phyloP scores from a whole-genome alignment of 2,329 filamentous ascomycete genomes.

The Geosmithia putterillii region DNA sequence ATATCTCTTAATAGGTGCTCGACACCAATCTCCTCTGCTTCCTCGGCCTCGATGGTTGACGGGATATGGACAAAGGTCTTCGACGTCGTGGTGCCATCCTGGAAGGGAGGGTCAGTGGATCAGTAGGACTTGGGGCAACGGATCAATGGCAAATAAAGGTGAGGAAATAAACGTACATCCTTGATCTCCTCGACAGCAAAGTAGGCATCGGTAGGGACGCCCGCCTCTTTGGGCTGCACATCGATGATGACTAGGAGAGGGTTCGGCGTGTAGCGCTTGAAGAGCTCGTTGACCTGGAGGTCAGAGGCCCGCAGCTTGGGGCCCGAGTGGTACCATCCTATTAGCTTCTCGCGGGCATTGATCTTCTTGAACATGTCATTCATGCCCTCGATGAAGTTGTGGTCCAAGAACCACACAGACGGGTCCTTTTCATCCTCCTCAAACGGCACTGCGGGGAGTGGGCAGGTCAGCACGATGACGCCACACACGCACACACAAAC shows the following conservation, averaged over 20 bases:
- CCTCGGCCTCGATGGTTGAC: slow-evolving; percentile 96
- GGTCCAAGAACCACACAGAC: slow-evolving; percentile 97
- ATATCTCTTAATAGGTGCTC: slow-evolving; percentile 97
- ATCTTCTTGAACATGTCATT: slow-evolving; percentile 99
- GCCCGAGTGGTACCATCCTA: slow-evolving; percentile 98
- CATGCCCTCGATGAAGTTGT: slow-evolving; percentile 99
- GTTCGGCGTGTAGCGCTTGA: slow-evolving; percentile 97
- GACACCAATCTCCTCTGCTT: slow-evolving; percentile 97
- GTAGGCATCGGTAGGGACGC: slow-evolving; percentile 96
- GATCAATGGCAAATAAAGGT: not conserved
- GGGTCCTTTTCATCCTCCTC: slow-evolving; percentile 98
- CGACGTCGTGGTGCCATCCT: slow-evolving; percentile 94
- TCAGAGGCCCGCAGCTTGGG: slow-evolving; percentile 94
- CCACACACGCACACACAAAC: not conserved
- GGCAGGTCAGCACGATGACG: not conserved
- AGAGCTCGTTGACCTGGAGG: slow-evolving; percentile 97
- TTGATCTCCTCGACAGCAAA: slow-evolving; percentile 99
- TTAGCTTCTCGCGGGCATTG: slow-evolving; percentile 96
- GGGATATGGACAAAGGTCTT: slow-evolving; percentile 98
- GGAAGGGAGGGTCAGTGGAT: slow-evolving; percentile 2
- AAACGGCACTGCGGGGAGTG: slow-evolving; percentile 61
- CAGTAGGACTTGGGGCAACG: not conserved
- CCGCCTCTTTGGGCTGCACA: slow-evolving; percentile 94
- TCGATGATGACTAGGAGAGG: slow-evolving; percentile 96
- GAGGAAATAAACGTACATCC: slow-evolving; percentile 52